Evolutionary conservation across 2,329 filamentous ascomycete species (phyloP), one percentile per base, ranked within the genome.

Genomic region (Eurotiales sp.): DNA sequence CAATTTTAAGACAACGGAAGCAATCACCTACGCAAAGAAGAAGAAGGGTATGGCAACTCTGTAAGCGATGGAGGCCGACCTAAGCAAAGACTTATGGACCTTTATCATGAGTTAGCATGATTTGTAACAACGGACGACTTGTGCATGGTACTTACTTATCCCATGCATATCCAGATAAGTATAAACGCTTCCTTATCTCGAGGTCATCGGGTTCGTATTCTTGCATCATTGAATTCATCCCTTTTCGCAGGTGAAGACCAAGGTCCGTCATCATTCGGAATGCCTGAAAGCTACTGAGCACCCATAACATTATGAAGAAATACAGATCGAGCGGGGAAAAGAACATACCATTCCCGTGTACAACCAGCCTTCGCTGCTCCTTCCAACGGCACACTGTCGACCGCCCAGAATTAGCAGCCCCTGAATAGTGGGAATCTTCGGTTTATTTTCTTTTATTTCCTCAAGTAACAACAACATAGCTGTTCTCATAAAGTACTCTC

Each of bases 241-340:
- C 41, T 41, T 47, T 50, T 34, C 55, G 50, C 19, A 59, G 29
- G 32, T 59, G 57, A 23, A 59, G 47, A 15, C 58, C 58, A 36
- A 60, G 55, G 25, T 60, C 58, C 12, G 36, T 54, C n/a, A 59
- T 43, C 58, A 60, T 60, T 40, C 57, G 42, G n/a, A 58, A 49
- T 17, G 53, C 58, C 58, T 56, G 6, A 8, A 39, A 14, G 11
- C 30, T 11, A 17, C 5, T 27, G 25, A 27, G 25, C 25, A 10
- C 5, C 10, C 10, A 5, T 27, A 27, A 10, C 25, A 27, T 27
- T 36, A 34, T 17, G 8, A 17, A 36, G 34, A 42, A 19, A 30
- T 27, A 37, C 19, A 8, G 29, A 21, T 22, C 7, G 34, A 22
- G 32, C 25, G 14, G 34, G 3, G 10, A n/a, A 27, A 12, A 27